phyloP scores from a whole-genome alignment of 331 rosid genomes.

The Quercus tomentella region DNA sequence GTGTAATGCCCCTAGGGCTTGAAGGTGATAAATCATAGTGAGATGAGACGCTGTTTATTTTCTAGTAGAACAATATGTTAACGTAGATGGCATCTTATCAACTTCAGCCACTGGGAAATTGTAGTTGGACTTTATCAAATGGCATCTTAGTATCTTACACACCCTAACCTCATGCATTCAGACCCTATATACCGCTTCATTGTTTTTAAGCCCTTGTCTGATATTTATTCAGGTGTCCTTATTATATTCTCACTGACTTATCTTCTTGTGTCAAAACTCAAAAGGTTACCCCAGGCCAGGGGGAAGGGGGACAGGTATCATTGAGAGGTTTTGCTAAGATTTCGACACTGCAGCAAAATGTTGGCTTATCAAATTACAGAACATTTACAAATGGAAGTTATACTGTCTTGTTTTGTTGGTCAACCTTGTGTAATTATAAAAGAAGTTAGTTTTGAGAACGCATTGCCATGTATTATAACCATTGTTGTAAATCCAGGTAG shows the following conservation, averaged over 20 bases:
- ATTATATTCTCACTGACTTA: not conserved
- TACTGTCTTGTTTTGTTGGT: conserved; percentile 2
- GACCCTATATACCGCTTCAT: not conserved
- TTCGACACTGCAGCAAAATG: conserved; percentile 7
- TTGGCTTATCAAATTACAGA: conserved; percentile 3
- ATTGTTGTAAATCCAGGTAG: not conserved
- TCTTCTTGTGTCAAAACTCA: not conserved
- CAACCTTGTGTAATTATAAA: conserved; percentile 15
- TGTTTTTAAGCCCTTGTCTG: not conserved
- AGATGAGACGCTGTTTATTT: not conserved
- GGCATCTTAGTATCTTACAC: not conserved
- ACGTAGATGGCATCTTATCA: not conserved
- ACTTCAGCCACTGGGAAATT: not conserved
- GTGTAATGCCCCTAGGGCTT: not conserved
- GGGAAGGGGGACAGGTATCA: not conserved
- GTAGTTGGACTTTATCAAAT: not conserved
- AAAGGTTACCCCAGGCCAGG: not conserved
- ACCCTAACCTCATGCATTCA: not conserved
- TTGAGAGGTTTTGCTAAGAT: conserved; percentile 6
- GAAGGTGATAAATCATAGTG: not conserved
- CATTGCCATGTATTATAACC: not conserved
- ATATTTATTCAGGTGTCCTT: not conserved
- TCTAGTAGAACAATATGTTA: not conserved
- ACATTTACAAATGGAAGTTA: conserved; percentile 26
- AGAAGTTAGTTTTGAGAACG: not conserved